Evolutionary conservation across 441 rosid genomes (phyloP).

Genomic region (Cnidoscolus chayamansa): DNA sequence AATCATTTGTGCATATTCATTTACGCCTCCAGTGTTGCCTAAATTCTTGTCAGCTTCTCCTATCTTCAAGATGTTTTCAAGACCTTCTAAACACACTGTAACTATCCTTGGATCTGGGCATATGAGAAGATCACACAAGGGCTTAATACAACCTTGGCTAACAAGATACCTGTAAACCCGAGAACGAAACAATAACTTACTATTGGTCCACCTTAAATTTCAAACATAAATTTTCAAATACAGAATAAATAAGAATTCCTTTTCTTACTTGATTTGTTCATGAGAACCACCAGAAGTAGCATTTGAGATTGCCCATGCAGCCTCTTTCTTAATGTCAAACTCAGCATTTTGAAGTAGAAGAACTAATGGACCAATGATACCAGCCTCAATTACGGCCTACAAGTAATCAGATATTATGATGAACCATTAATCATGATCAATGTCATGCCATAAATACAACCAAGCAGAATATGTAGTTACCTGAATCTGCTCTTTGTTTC

Average conservation of each 20-base stretch:
- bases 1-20: slow-evolving; percentile 66
- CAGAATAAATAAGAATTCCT: neutral
- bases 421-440: neutral
- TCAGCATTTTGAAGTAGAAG: slow-evolving; percentile 78
- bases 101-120: slow-evolving; percentile 89
- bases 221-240: neutral
- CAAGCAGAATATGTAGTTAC: slow-evolving; percentile 29
- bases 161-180: slow-evolving; percentile 50
- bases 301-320: slow-evolving; percentile 87
- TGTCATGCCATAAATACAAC: slow-evolving; percentile 6
- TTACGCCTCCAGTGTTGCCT: slow-evolving; percentile 52
- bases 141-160: slow-evolving; percentile 76
- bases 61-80: slow-evolving; percentile 82
- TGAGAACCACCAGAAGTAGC: slow-evolving; percentile 85
- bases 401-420: neutral
- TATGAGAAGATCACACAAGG: slow-evolving; percentile 80
- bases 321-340: slow-evolving; percentile 87
- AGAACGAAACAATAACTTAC: neutral
- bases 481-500: slow-evolving; percentile 88
- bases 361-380: slow-evolving; percentile 58
- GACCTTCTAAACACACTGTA: slow-evolving; percentile 78
- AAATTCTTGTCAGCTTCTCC: slow-evolving; percentile 70
- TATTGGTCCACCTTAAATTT: neutral
- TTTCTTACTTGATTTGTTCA: slow-evolving; percentile 77
- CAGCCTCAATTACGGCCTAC: slow-evolving; percentile 71